These are phyloP conservation scores for Serendipita sp. DNA, from an alignment of 768 basidiomycete genomes.

Conservation along the genomic window DNA sequence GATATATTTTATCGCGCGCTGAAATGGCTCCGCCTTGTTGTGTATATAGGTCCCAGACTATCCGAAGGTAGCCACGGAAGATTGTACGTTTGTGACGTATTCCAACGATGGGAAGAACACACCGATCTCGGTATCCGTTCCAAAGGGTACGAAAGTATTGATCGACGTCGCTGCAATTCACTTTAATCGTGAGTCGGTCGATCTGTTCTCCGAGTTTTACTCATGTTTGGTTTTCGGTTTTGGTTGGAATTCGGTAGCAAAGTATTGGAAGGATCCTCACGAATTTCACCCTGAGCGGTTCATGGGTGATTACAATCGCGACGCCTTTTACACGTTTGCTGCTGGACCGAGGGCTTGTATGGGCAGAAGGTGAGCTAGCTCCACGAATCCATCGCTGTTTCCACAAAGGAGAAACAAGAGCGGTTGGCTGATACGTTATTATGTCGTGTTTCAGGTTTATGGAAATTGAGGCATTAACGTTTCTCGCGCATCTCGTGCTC, in stretches of 20 bases:
- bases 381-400: no score
- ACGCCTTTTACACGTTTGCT: not conserved
- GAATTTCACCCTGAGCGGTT: not conserved
- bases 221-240: not conserved
- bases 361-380: slow-evolving; percentile 10
- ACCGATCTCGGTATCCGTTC: not conserved
- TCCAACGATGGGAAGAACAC: slow-evolving; percentile 9
- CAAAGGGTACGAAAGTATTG: not conserved
- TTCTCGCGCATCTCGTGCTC: not conserved
- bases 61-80: slow-evolving; percentile 18
- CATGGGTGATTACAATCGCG: not conserved
- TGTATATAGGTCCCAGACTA: not conserved
- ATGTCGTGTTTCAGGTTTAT: not conserved
- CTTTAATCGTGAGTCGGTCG: slow-evolving; percentile 10
- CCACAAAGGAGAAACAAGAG: no score
- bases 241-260: not conserved
- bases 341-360: slow-evolving; percentile 8
- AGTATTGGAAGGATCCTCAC: not conserved
- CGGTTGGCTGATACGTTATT: no score
- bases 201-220: not conserved
- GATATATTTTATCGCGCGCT: not conserved
- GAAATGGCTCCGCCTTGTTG: not conserved
- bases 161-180: slow-evolving; percentile 4
- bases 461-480: not conserved
- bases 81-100: slow-evolving; percentile 14